Evolutionary conservation across 2,329 filamentous ascomycete species (phyloP), one percentile per base, ranked within the genome.

Genomic region (Nigrospora oryzae): DNA sequence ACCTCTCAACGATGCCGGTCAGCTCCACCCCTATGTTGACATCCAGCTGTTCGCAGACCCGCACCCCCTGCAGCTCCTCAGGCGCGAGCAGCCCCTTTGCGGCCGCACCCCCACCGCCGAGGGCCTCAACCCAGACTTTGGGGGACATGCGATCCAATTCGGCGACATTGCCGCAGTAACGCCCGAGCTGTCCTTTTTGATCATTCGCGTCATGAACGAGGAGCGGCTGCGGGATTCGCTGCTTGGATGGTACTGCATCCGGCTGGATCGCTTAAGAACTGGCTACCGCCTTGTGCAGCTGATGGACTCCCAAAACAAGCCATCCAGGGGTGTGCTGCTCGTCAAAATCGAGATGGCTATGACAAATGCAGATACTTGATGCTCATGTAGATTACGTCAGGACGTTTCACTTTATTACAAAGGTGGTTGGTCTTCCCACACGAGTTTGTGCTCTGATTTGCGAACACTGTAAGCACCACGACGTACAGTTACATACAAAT

Each of bases 171-270:
- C 66, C 1, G 72, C 77, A 11, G 69, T 88, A 1, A 72, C 86
- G 11, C 79, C 85, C 43, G 77, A 84, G 56, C 68, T 89, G 49
- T 79, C 81, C 30, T 89, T 89, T 66, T 71, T 89, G 42, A 73
- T 84, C 56, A 87, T 97, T 70, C 89, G 93, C 54, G 74, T 97
- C 52, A 84, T 89, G 63, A 87, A 96, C 61, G 84, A 94, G 53
- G 84, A 90, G 62, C 78, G 89, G 52, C 81, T 83, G 5, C 75
- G 76, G 50, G 89, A 96, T 57, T 77, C 84, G 48, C 64, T 95
- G 44, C 83, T 88, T 11, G 88, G 84, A 3, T 97, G 91, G 90
- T 82, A 86, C 2, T 95, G 89, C 58, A 83, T 95, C 53, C 77
- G 89, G 36, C 75, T 97, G 17, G 89, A 95, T 64, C 77, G 89